phyloP scores from a whole-genome alignment of 306 rosid genomes.

The Lathyrus tuberosus region DNA sequence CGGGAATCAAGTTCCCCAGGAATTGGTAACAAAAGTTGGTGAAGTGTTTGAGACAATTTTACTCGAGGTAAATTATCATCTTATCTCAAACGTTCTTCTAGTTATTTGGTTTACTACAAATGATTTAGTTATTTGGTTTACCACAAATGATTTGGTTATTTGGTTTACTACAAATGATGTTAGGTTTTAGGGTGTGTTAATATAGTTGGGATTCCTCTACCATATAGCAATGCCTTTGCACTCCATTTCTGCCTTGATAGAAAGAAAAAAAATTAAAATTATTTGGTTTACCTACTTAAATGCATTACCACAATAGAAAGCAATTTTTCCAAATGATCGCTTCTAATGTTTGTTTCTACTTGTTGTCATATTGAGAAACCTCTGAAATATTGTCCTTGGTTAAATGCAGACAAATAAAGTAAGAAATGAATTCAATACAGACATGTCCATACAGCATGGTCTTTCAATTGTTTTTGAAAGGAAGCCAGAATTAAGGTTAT shows the following conservation, averaged over 20 bases:
- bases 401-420: conserved; percentile 68
- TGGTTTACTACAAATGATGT: not conserved
- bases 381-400: conserved; percentile 36
- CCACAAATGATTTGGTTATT: not conserved
- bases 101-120: conserved; percentile 5
- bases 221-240: not conserved
- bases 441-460: conserved; percentile 75
- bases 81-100: not conserved
- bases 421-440: conserved; percentile 63
- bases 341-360: conserved; percentile 15
- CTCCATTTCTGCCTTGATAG: not conserved
- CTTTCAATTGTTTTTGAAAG: conserved; percentile 77
- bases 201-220: not conserved
- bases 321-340: not conserved
- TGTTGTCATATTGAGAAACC: conserved; percentile 12
- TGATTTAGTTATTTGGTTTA: too few species aligned
- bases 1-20: conserved; percentile 91
- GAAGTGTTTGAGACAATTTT: conserved; percentile 71
- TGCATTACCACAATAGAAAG: not conserved
- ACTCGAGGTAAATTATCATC: conserved; percentile 59
- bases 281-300: conserved; percentile 4
- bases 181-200: not conserved
- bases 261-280: not conserved
- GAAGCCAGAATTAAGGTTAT: conserved; percentile 76
- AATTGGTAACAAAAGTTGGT: conserved; percentile 85